Conservation (phyloP, 257 asterid genomes). For the Leptodermis oblonga region DNA sequence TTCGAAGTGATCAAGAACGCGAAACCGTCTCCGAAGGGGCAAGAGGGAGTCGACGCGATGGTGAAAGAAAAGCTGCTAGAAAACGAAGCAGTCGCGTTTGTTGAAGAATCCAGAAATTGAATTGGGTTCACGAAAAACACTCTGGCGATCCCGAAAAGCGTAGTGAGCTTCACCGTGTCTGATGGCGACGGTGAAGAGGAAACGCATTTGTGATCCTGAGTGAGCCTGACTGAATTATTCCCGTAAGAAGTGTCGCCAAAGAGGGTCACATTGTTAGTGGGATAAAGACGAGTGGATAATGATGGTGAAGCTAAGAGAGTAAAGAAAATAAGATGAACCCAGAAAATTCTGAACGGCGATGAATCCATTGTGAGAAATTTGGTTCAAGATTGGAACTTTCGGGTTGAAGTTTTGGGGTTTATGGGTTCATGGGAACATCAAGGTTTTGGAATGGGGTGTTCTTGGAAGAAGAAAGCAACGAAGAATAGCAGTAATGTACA, state of each 20-base stretch:
- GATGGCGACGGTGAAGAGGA: constrained; percentile 10
- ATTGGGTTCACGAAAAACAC: constrained; percentile 54
- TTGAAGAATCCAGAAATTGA: constrained; percentile 49
- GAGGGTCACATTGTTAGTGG: constrained; percentile 40
- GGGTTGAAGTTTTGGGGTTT: neutral
- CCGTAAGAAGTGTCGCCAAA: constrained; percentile 50
- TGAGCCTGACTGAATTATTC: constrained; percentile 41
- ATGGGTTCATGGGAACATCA: neutral
- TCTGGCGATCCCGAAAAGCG: constrained; percentile 47
- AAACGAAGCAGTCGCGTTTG: constrained; percentile 58
- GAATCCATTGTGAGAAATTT: constrained; percentile 17
- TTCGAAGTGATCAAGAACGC: constrained; percentile 56
- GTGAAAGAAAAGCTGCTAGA: constrained; percentile 61
- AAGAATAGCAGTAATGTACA: neutral
- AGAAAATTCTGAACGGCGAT: constrained; percentile 21
- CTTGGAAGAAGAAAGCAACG: constrained; percentile 2
- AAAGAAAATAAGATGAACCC: constrained; percentile 18
- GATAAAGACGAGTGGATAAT: constrained; percentile 22
- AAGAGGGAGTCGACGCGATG: constrained; percentile 32
- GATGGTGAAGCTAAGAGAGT: constrained; percentile 26
- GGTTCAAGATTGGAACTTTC: neutral
- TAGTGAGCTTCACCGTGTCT: constrained; percentile 13
- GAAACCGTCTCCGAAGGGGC: constrained; percentile 73
- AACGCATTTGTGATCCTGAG: constrained; percentile 36
- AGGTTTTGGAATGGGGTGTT: neutral